Base-by-base conservation (phyloP, 2,329 filamentous ascomycete genomes). In the Nemania bipapillata region DNA sequence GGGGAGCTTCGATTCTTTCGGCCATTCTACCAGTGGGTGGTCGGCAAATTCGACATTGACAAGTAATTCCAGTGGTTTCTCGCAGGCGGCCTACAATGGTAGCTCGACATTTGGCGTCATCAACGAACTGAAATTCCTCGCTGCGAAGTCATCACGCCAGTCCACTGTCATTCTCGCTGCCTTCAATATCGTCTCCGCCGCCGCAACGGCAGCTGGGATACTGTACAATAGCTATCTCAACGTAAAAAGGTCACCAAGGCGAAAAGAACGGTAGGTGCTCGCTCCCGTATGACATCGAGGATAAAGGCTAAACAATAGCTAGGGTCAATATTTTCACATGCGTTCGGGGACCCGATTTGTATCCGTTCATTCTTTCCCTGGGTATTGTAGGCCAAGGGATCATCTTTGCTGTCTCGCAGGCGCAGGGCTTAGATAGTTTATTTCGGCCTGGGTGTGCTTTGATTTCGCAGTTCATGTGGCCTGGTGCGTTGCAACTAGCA, bases 161-260 rank as follows among this genome's bases (percentile, higher is more conserved):
- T 89, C 87, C 26, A 87, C 86, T 50, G 85, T 90, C 64, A 87
- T 90, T 68, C 81, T 90, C 63, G 85, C 88, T 40, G 79, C 82
- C 63, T 89, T 90, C 80, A 91, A 90, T 77, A 83, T 86, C 24
- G 76, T 89, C 60, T 86, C 86, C 20, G 87, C 87, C 4, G 83
- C 87, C 65, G 82, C 83, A 20, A 88, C 87, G 6, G 85, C 86
- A 9, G 71, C 82, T 28, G 86, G 86, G 28, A 89, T 90, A 60
- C 77, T 88, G 47, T 86, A 85, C 76, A 86, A 89, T 69, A 85
- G 83, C 71, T 89, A 87, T 75, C 80, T 80, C 63, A 80, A 77
- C 63, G 77, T 80, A 22, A 84, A 80, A 77, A 80, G 80, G 73
- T 81, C 69, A 49, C 72, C 72, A 74, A 83, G 58, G 76, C 79